phyloP scores from a whole-genome alignment of 768 basidiomycete species.

The Lactarius indigo region DNA sequence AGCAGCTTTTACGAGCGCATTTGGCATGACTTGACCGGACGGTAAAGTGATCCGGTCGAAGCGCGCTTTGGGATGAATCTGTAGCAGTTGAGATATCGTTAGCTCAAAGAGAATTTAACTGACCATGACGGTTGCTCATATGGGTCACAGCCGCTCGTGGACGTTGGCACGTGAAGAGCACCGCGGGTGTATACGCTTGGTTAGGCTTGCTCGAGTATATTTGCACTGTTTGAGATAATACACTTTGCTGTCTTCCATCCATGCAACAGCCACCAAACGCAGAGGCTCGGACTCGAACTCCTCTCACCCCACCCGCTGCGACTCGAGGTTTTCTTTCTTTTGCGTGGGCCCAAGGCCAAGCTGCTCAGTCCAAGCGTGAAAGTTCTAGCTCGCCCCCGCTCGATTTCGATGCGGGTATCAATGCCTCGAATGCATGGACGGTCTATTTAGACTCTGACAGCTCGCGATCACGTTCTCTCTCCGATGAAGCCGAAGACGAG shows the following conservation, averaged over 20 bases:
- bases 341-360: conserved; percentile 17
- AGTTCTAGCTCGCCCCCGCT: conserved; percentile 4
- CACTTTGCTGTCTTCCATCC: background rate
- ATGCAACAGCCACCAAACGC: conserved; percentile 12
- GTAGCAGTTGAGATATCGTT: background rate
- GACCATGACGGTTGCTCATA: conserved; percentile 14
- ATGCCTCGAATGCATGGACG: conserved; percentile 76
- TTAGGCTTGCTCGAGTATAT: conserved; percentile 3
- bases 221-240: background rate
- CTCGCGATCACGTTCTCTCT: conserved; percentile 40
- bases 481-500: conserved; percentile 41
- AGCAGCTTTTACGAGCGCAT: conserved; percentile 56
- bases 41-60: conserved; percentile 20
- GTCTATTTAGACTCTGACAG: conserved; percentile 46
- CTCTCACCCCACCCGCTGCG: conserved; percentile 21
- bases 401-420: conserved; percentile 74
- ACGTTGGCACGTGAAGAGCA: conserved; percentile 11
- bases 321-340: conserved; percentile 18
- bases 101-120: background rate
- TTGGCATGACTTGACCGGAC: conserved; percentile 19
- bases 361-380: conserved; percentile 12
- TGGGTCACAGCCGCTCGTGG: background rate
- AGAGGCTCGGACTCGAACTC: conserved; percentile 1
- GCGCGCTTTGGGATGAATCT: background rate
- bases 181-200: background rate